A percentile compares a stretch with the other conserved stretches of the same genome.
Evolutionary conservation across 768 basidiomycete species (phyloP).

Genomic region (Floccularia luteovirens): DNA sequence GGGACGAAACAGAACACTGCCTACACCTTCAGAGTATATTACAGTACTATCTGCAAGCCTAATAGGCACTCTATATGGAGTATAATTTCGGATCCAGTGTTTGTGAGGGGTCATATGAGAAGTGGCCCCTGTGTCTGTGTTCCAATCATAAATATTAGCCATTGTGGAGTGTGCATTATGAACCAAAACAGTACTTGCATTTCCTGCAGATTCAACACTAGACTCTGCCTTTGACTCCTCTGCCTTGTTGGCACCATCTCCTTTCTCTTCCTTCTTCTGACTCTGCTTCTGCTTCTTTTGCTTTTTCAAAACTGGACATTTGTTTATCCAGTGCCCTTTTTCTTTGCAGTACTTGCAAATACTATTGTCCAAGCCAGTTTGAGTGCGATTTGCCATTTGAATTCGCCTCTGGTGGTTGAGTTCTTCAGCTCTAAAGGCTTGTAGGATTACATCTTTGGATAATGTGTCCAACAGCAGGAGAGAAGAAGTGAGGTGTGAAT

Average conservation of each 20-base stretch:
- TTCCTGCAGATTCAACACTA: not conserved
- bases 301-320: not conserved
- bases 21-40: slow-evolving; percentile 18
- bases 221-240: not conserved
- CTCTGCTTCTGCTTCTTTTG: too few species aligned
- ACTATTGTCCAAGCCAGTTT: not conserved
- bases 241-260: not conserved
- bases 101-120: slow-evolving; percentile 24
- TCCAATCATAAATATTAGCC: not conserved
- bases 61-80: slow-evolving; percentile 11
- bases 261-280: too few species aligned
- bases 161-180: not conserved
- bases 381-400: not conserved
- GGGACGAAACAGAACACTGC: slow-evolving; percentile 14
- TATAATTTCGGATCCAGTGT: slow-evolving; percentile 17
- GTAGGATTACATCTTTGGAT: not conserved
- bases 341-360: not conserved
- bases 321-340: too few species aligned
- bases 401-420: slow-evolving; percentile 2
- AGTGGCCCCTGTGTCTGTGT: slow-evolving; percentile 16
- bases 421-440: slow-evolving; percentile 10
- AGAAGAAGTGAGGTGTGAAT: slow-evolving; percentile 1
- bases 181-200: not conserved
- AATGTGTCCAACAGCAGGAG: not conserved
- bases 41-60: slow-evolving; percentile 15